Evolutionary conservation across 2,329 filamentous ascomycete genomes (phyloP).

Genomic region (Coniochaeta sp.): DNA sequence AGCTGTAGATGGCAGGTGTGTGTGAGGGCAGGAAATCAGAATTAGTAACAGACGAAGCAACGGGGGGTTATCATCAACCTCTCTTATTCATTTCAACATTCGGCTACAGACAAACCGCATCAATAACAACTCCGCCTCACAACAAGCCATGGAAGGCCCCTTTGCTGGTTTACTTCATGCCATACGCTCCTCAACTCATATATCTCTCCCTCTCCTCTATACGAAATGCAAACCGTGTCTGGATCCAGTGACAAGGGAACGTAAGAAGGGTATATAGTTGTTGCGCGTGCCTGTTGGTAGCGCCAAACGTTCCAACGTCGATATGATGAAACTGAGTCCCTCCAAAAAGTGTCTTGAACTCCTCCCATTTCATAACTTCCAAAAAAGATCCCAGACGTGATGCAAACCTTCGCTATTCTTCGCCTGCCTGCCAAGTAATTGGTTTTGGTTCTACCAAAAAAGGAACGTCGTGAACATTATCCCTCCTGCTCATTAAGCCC

Average conservation of each 20-base stretch:
- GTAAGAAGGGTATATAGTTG: slow-evolving; percentile 3
- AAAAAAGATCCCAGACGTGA: neutral
- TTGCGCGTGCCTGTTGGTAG: too few species aligned
- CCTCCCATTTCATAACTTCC: neutral
- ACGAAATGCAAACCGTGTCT: slow-evolving; percentile 1
- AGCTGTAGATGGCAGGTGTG: too few species aligned
- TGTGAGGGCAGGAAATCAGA: too few species aligned
- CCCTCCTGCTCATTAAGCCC: too few species aligned
- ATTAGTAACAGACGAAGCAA: too few species aligned
- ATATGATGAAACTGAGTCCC: neutral
- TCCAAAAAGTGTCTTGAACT: neutral
- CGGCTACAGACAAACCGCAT: too few species aligned
- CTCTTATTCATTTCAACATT: too few species aligned
- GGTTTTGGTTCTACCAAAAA: too few species aligned
- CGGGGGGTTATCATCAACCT: too few species aligned
- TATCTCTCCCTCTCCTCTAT: neutral
- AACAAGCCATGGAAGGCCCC: neutral
- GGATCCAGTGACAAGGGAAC: neutral
- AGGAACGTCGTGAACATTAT: neutral
- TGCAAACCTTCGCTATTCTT: neutral
- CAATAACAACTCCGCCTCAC: too few species aligned
- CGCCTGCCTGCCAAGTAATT: neutral
- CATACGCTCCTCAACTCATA: neutral
- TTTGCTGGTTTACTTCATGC: neutral
- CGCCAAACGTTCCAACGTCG: neutral